phyloP scores from a whole-genome alignment of 1,284 basidiomycete genomes.

The Vanrija humicola region DNA sequence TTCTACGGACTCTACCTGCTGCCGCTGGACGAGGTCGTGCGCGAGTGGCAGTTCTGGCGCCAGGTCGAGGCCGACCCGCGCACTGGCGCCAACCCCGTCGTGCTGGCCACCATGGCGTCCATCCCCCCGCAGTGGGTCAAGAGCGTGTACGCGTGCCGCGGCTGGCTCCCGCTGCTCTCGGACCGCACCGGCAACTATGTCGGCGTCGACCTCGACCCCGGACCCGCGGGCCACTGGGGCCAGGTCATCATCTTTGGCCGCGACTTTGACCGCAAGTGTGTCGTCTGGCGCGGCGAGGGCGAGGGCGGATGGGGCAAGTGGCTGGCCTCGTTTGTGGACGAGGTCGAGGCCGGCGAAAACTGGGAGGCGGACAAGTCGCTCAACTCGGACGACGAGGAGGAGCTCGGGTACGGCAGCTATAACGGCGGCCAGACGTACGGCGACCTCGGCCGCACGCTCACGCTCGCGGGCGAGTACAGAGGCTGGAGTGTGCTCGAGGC shows the following conservation, averaged over 20 bases:
- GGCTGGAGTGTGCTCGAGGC: slow-evolving; percentile 89
- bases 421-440: slow-evolving; percentile 69
- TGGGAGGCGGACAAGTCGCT: slow-evolving; percentile 65
- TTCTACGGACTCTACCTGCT: slow-evolving; percentile 81
- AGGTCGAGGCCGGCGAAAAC: slow-evolving; percentile 82
- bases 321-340: slow-evolving; percentile 88
- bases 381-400: slow-evolving; percentile 56
- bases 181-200: slow-evolving; percentile 96
- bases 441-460: slow-evolving; percentile 59
- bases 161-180: slow-evolving; percentile 91
- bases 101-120: slow-evolving; percentile 76
- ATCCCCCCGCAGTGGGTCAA: slow-evolving; percentile 90
- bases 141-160: slow-evolving; percentile 82
- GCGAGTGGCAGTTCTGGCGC: slow-evolving; percentile 92
- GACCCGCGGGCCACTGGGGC: slow-evolving; percentile 66
- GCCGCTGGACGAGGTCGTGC: slow-evolving; percentile 80
- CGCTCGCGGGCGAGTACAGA: slow-evolving; percentile 73
- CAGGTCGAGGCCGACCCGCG: slow-evolving; percentile 78
- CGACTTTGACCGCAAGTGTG: slow-evolving; percentile 97
- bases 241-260: slow-evolving; percentile 97
- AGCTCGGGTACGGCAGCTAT: slow-evolving; percentile 80
- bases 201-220: slow-evolving; percentile 90
- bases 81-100: slow-evolving; percentile 62
- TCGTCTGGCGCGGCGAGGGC: slow-evolving; percentile 87
- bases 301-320: slow-evolving; percentile 90